Percentiles rank a stretch among this genome's conserved stretches.
Evolutionary conservation across 2,329 filamentous ascomycete species (phyloP).

Genomic region (Aspergillus sp.): DNA sequence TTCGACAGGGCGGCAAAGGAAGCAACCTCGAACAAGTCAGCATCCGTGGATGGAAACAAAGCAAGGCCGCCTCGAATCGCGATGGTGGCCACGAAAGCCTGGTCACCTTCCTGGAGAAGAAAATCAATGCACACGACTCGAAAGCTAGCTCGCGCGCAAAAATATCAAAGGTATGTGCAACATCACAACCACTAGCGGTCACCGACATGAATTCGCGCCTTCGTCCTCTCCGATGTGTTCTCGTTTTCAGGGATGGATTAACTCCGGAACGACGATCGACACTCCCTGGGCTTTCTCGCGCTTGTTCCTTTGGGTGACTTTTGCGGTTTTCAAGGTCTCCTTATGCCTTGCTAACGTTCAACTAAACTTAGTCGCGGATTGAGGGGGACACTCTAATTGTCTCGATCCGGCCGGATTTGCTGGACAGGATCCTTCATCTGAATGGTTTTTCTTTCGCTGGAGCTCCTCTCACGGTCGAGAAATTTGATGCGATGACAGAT

Average conservation of each 20-base stretch:
- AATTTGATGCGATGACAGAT: constrained; percentile 35
- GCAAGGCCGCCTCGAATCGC: constrained; percentile 59
- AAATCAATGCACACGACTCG: constrained; percentile 51
- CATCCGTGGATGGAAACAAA: constrained; percentile 59
- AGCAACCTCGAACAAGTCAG: constrained; percentile 29
- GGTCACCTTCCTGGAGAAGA: constrained; percentile 64
- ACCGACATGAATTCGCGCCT: constrained; percentile 32
- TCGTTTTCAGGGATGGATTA: constrained; percentile 37
- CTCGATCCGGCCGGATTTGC: constrained; percentile 58
- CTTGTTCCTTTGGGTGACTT: constrained; percentile 30
- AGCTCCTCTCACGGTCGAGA: constrained; percentile 48
- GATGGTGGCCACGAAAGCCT: constrained; percentile 62
- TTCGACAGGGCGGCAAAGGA: constrained; percentile 31
- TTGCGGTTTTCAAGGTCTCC: constrained; percentile 36
- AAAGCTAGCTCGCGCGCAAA: constrained; percentile 50
- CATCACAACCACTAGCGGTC: constrained; percentile 33
- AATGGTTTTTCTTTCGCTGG: constrained; percentile 65
- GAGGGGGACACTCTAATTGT: constrained; percentile 65
- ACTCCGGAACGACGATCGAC: constrained; percentile 38
- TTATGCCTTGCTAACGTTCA: constrained; percentile 60
- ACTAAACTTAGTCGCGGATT: constrained; percentile 57
- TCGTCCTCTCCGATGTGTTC: constrained; percentile 31
- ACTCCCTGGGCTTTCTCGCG: constrained; percentile 22
- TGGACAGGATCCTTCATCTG: constrained; percentile 58
- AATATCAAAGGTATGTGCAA: constrained; percentile 71